A percentile compares a stretch with the other conserved stretches of the same genome.
These are phyloP conservation scores for Geotrichum aggregatum DNA, from an alignment of 1,139 yeast genomes.

Conservation along the genomic window DNA sequence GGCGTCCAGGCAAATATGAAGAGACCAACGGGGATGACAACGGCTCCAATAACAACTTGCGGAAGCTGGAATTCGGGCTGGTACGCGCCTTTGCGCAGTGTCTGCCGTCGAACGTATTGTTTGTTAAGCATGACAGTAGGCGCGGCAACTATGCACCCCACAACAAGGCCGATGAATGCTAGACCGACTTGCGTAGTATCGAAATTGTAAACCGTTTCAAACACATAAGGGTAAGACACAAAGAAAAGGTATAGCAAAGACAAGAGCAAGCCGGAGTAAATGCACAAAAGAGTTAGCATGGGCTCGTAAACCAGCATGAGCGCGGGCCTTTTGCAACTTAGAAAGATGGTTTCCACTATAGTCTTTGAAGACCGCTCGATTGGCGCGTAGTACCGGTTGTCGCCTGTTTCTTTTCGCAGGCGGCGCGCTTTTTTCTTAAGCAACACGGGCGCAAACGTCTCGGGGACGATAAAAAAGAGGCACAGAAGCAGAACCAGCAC, in stretches of 20 bases:
- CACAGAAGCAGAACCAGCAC: conserved; percentile 54
- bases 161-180: conserved; percentile 50
- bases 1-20: conserved; percentile 57
- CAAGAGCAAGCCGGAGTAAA: conserved; percentile 57
- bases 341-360: conserved; percentile 37
- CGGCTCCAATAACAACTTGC: conserved; percentile 66
- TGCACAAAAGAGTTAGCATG: conserved; percentile 57
- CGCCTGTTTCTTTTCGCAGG: conserved; percentile 58
- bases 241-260: conserved; percentile 61
- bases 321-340: conserved; percentile 52
- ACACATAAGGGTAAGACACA: conserved; percentile 59
- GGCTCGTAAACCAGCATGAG: conserved; percentile 53
- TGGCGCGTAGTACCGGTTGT: conserved; percentile 48
- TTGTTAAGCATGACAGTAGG: conserved; percentile 25
- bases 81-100: conserved; percentile 17
- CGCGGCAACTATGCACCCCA: conserved; percentile 41
- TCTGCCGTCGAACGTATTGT: conserved; percentile 21
- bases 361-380: conserved; percentile 40
- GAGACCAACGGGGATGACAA: conserved; percentile 57
- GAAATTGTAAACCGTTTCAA: conserved; percentile 47
- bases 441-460: conserved; percentile 66
- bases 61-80: conserved; percentile 67
- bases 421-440: conserved; percentile 55
- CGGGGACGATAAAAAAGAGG: conserved; percentile 53
- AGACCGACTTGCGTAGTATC: conserved; percentile 43